phyloP scores from a whole-genome alignment of 1,284 basidiomycete species.

The Apiotrichum domesticum region DNA sequence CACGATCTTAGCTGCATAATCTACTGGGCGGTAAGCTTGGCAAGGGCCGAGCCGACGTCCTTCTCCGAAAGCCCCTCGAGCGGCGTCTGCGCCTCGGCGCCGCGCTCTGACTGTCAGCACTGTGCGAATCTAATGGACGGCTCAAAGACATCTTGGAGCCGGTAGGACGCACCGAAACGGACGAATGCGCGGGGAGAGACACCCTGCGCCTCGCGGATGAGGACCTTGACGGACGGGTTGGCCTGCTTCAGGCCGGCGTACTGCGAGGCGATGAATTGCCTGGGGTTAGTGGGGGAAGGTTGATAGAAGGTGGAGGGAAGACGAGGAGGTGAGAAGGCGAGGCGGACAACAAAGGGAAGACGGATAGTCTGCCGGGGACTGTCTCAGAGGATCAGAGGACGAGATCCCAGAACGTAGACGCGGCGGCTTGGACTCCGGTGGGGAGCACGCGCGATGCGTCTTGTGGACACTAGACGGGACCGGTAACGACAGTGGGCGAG shows the following conservation, averaged over 20 bases:
- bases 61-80: conserved; percentile 40
- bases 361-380: no score
- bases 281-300: conserved; percentile 34
- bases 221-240: conserved; percentile 81
- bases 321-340: conserved; percentile 1
- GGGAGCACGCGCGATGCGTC: no score
- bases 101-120: conserved; percentile 31
- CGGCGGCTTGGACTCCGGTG: no score
- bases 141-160: no score
- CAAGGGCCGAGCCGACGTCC: conserved; percentile 38
- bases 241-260: conserved; percentile 78
- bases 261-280: conserved; percentile 73
- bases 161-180: conserved; percentile 68
- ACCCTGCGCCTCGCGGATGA: conserved; percentile 84
- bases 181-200: conserved; percentile 84
- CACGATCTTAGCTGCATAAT: background rate
- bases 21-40: conserved; percentile 32
- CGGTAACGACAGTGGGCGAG: no score
- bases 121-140: no score
- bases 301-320: background rate
- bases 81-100: conserved; percentile 38
- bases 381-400: no score
- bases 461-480: no score
- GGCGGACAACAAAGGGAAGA: background rate
- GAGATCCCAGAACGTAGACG: no score